Evolutionary conservation across 306 rosid species (phyloP).

Genomic region (Canavalia ensiformis): DNA sequence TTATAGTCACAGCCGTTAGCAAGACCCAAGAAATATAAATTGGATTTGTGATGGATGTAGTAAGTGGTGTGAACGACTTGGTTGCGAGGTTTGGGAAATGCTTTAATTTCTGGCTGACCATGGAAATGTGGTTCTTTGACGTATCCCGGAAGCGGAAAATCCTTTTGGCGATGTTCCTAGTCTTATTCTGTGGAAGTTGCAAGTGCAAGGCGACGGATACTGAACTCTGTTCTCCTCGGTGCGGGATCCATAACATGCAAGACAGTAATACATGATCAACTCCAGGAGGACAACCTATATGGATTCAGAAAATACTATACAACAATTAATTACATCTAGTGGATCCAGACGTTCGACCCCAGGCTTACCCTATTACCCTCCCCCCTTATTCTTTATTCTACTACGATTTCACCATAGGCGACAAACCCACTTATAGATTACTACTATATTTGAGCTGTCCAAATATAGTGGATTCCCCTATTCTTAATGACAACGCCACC

Average conservation of each 20-base stretch:
- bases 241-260: slow-evolving; percentile 30
- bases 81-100: no score
- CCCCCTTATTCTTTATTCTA: slow-evolving; percentile 21
- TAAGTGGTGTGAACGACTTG: no score
- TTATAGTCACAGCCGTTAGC: no score
- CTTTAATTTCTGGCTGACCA: no score
- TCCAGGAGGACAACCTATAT: no score
- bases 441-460: slow-evolving; percentile 1
- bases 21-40: no score
- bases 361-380: background rate
- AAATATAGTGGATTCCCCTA: background rate
- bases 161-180: background rate
- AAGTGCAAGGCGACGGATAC: background rate
- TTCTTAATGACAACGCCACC: background rate
- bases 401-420: slow-evolving; percentile 37
- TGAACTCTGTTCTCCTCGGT: background rate
- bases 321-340: slow-evolving; percentile 46
- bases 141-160: no score
- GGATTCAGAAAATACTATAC: slow-evolving; percentile 1
- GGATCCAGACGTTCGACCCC: slow-evolving; percentile 18
- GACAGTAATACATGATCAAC: no score
- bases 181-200: background rate
- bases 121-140: no score
- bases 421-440: no score
- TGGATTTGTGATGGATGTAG: no score